Conservation (phyloP, 257 asterid genomes). For the Oldenlandia corymbosa region DNA sequence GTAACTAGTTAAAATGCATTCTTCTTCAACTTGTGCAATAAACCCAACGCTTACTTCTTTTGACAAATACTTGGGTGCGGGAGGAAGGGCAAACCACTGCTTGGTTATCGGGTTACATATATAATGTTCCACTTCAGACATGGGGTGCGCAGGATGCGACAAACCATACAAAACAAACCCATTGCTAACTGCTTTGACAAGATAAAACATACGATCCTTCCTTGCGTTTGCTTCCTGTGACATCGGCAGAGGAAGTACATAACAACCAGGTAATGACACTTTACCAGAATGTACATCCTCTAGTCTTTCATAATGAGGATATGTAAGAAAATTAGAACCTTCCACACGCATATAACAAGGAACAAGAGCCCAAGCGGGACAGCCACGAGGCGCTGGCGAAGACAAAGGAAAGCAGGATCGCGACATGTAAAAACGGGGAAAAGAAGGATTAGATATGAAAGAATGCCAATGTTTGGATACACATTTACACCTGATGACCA, state of each 20-base stretch:
- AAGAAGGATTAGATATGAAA: not conserved
- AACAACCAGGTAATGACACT: not conserved
- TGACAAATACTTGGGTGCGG: not conserved
- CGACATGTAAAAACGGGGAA: not conserved
- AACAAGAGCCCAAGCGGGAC: not conserved
- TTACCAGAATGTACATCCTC: not conserved
- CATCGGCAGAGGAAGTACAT: not conserved
- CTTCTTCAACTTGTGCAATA: not conserved
- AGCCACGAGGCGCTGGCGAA: too few relatives aligned
- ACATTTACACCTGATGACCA: not conserved
- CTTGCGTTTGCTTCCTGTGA: not conserved
- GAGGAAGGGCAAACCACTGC: not conserved
- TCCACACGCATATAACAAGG: not conserved
- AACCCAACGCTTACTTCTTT: not conserved
- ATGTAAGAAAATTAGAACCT: not conserved
- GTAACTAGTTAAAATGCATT: not conserved
- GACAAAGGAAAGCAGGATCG: too few relatives aligned
- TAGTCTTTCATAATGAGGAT: not conserved
- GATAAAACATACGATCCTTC: not conserved
- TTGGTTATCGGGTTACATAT: not conserved
- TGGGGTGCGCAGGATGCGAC: not conserved
- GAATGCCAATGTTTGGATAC: not conserved
- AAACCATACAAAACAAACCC: not conserved
- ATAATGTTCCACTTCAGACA: not conserved
- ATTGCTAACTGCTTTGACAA: not conserved